A percentile compares a stretch with the other conserved stretches of the same genome.
These are phyloP conservation scores for Diaporthe destruens DNA, from an alignment of 2,329 filamentous ascomycete genomes.

Conservation along the genomic window DNA sequence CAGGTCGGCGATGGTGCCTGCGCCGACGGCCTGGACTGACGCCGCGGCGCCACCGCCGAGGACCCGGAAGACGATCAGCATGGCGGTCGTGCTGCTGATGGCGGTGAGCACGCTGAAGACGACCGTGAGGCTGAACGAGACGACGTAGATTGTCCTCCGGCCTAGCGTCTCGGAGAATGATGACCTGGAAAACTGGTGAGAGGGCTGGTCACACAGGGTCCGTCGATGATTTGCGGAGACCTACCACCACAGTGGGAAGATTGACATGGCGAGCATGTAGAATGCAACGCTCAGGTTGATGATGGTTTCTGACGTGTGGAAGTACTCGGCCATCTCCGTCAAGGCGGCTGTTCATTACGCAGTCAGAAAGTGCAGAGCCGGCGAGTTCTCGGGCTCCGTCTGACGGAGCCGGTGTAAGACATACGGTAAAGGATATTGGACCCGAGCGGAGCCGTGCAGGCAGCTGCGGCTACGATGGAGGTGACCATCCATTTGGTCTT, in stretches of 20 bases:
- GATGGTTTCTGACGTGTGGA: slow-evolving; percentile 73
- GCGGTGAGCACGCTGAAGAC: slow-evolving; percentile 79
- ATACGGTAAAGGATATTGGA: slow-evolving; percentile 86
- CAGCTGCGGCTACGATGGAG: slow-evolving; percentile 80
- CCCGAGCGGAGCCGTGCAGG: slow-evolving; percentile 83
- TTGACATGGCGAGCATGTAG: slow-evolving; percentile 86
- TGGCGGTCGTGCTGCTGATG: slow-evolving; percentile 75
- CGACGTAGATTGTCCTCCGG: slow-evolving; percentile 81
- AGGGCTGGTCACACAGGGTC: not conserved
- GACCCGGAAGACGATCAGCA: slow-evolving; percentile 83
- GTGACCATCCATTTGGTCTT: slow-evolving; percentile 89
- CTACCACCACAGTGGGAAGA: slow-evolving; percentile 86
- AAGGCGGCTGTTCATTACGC: slow-evolving; percentile 69
- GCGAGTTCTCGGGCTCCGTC: not conserved
- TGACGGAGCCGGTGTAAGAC: slow-evolving; percentile 48
- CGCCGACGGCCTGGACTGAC: slow-evolving; percentile 85
- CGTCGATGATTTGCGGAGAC: slow-evolving; percentile 13
- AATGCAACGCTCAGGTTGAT: slow-evolving; percentile 82
- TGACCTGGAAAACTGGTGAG: slow-evolving; percentile 55
- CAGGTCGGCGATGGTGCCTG: slow-evolving; percentile 85
- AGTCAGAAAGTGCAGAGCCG: slow-evolving; percentile 2
- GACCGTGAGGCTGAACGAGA: slow-evolving; percentile 79
- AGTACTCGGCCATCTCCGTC: slow-evolving; percentile 70
- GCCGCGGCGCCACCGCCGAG: slow-evolving; percentile 82
- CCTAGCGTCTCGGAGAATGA: slow-evolving; percentile 81